A percentile compares a stretch with the other conserved stretches of the same genome.
Evolutionary conservation across 2,329 filamentous ascomycete species (phyloP).

Genomic region (Furcasterigmium sp.): DNA sequence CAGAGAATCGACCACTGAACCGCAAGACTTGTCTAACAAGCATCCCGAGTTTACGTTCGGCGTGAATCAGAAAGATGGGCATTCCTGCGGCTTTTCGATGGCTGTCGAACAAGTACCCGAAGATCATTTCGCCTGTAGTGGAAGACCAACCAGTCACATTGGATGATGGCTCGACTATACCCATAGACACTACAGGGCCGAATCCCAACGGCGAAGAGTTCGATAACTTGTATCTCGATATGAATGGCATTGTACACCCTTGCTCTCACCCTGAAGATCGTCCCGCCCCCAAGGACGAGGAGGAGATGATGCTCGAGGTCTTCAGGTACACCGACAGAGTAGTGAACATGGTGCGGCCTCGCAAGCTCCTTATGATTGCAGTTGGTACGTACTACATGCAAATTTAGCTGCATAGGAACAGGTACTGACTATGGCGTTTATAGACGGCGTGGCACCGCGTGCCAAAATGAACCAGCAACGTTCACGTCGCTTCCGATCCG

Average conservation of each 20-base stretch:
- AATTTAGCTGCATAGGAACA: too few species aligned
- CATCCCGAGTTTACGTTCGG: too few species aligned
- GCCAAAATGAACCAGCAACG: slow-evolving; percentile 99
- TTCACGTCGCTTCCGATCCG: slow-evolving; percentile 88
- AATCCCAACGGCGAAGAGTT: slow-evolving; percentile 98
- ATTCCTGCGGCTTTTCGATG: slow-evolving; percentile 93
- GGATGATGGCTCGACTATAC: slow-evolving; percentile 74
- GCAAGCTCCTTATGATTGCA: slow-evolving; percentile 95
- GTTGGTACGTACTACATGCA: slow-evolving; percentile 56
- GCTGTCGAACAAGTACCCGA: slow-evolving; percentile 95
- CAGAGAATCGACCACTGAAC: too few species aligned
- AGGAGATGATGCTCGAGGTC: slow-evolving; percentile 98
- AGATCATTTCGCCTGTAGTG: slow-evolving; percentile 87
- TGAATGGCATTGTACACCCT: slow-evolving; percentile 99
- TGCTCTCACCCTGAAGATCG: slow-evolving; percentile 96
- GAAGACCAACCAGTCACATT: slow-evolving; percentile 80
- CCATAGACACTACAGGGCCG: slow-evolving; percentile 74
- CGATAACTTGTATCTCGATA: slow-evolving; percentile 96
- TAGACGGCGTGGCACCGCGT: slow-evolving; percentile 92
- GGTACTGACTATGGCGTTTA: not conserved
- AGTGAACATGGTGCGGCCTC: slow-evolving; percentile 95
- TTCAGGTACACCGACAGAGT: slow-evolving; percentile 99
- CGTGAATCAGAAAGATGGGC: slow-evolving; percentile 60
- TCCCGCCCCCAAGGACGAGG: slow-evolving; percentile 85
- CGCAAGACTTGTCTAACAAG: too few species aligned